Evolutionary conservation across 768 basidiomycete species (phyloP).

Genomic region (Pleurotus sapidus): DNA sequence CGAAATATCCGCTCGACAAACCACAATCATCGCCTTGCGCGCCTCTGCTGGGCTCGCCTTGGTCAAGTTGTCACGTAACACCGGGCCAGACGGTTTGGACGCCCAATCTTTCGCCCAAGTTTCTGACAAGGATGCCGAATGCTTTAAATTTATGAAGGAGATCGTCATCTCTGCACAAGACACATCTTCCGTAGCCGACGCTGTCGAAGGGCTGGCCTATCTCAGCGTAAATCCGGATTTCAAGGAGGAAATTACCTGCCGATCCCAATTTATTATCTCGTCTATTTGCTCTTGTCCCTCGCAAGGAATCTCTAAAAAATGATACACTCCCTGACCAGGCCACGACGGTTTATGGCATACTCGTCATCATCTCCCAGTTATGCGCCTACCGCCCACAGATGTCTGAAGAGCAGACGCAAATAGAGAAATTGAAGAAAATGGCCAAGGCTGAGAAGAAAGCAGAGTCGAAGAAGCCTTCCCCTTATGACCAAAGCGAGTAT

Average conservation of each 20-base stretch:
- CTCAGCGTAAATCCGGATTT: slow-evolving; percentile 61
- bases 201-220: slow-evolving; percentile 85
- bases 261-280: slow-evolving; percentile 51
- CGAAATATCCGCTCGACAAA: slow-evolving; percentile 48
- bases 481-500: slow-evolving; percentile 61
- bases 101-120: slow-evolving; percentile 6
- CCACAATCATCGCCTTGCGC: slow-evolving; percentile 42
- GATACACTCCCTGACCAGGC: slow-evolving; percentile 31
- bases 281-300: slow-evolving; percentile 57
- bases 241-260: slow-evolving; percentile 61
- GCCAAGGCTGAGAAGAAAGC: slow-evolving; percentile 40
- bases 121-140: slow-evolving; percentile 35
- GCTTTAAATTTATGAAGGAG: slow-evolving; percentile 55
- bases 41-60: slow-evolving; percentile 72
- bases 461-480: slow-evolving; percentile 22
- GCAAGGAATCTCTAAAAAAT: slow-evolving; percentile 31
- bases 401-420: slow-evolving; percentile 79
- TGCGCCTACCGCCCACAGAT: slow-evolving; percentile 67
- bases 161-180: slow-evolving; percentile 40
- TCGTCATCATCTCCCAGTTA: slow-evolving; percentile 74
- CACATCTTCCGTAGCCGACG: slow-evolving; percentile 49
- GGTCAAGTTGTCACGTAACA: slow-evolving; percentile 71
- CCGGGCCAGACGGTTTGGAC: slow-evolving; percentile 34
- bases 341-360: slow-evolving; percentile 73
- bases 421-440: slow-evolving; percentile 78